Evolutionary conservation across 345 rosid genomes (phyloP), one percentile per base, ranked within the genome.

Genomic region (Eutrema heterophyllum): DNA sequence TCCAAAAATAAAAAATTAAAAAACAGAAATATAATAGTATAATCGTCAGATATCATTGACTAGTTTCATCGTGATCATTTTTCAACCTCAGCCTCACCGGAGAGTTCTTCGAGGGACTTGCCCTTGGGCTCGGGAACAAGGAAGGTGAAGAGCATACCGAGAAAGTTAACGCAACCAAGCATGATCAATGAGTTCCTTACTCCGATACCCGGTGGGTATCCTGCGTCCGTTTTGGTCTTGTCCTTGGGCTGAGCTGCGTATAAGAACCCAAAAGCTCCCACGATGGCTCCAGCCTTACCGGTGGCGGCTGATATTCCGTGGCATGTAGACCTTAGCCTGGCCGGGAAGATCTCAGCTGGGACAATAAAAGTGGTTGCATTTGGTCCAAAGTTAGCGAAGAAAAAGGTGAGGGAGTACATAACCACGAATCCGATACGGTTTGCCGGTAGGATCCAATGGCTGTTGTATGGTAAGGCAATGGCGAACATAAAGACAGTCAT

Each of bases 381-480:
- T 0, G 94, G 97, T 14, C 92, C 94, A 13, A 90, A 90, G 62
- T 90, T 90, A 5, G 97, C 83, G 8, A 90, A 90, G 82, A 90
- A 90, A 62, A 90, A 90, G 0, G 97, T 86, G 5, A 90, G 64
- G 0, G 92, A 82, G 72, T 90, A 90, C 52, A 88, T 78, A 2
- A 78, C 43, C 11, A 90, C 89, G 8, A 90, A 90, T 9, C 89
- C 88, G 2, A 88, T 80, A 26, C 80, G 84, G 62, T 90, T 72
- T 0, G 60, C 77, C 1, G 78, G 82, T 5, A 71, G 24, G 29
- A 83, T 86, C 92, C 97, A 90, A 39, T 86, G 90, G 50, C n/a
- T n/a, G n/a, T 87, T 5, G 83, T 90, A 90, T 6, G 97, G 94
- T 39, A 90, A 72, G n/a, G 94, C 88, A 27, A 86, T 71, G 18